Conservation (phyloP, 225 moss, liverwort and hornwort species). For the Neckera pumila region DNA sequence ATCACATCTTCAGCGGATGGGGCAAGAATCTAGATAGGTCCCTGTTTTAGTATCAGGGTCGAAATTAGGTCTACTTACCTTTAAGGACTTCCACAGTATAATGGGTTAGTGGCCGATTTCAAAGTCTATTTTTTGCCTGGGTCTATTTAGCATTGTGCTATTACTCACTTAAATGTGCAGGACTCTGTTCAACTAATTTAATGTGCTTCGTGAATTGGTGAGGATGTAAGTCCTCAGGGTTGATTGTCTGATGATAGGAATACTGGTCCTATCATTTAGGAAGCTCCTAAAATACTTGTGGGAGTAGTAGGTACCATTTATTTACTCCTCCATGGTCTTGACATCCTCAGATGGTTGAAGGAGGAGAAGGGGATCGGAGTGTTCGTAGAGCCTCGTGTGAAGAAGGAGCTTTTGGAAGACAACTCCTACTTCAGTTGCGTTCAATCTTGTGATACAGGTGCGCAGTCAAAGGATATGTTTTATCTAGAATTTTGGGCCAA, state of each 20-base stretch:
- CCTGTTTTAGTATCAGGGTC: background rate
- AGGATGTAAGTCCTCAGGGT: background rate
- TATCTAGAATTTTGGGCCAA: background rate
- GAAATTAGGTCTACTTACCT: background rate
- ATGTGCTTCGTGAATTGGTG: background rate
- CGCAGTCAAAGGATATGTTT: background rate
- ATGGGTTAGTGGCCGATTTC: background rate
- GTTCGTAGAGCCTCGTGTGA: conserved; percentile 48
- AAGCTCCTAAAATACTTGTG: background rate
- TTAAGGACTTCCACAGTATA: background rate
- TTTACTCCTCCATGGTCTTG: conserved; percentile 8
- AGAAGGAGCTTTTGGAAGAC: conserved; percentile 61
- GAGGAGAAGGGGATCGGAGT: conserved; percentile 61
- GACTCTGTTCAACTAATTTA: background rate
- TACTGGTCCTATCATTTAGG: background rate
- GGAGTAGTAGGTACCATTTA: background rate
- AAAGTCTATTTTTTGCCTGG: background rate
- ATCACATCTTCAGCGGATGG: background rate
- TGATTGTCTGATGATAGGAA: background rate
- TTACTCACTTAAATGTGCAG: background rate
- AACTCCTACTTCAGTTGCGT: conserved; percentile 43
- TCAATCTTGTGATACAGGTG: conserved; percentile 60
- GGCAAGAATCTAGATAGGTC: background rate
- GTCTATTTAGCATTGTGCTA: background rate
- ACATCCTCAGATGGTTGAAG: conserved; percentile 66